Evolutionary conservation across 106 monocot species (phyloP).

Genomic region (Dendrobium huoshanense): DNA sequence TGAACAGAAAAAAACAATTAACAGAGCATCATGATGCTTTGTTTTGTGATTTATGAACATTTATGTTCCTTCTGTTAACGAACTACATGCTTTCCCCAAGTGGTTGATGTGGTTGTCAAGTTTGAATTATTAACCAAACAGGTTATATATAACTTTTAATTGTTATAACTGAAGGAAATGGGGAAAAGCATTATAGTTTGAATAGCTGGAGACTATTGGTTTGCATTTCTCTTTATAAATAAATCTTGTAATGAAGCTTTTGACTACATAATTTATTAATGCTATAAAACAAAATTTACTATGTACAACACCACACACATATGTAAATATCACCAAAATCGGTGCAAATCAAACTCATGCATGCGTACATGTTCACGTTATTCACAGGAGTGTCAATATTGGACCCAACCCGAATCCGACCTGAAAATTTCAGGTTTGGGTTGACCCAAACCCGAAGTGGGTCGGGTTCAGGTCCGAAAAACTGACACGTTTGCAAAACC

Average conservation of each 20-base stretch:
- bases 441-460: too few relatives aligned
- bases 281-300: neutral
- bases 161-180: neutral
- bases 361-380: too few relatives aligned
- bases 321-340: neutral
- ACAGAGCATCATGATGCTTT: neutral
- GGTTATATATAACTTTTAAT: neutral
- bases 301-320: neutral
- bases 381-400: too few relatives aligned
- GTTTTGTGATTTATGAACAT: neutral
- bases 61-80: too few relatives aligned
- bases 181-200: neutral
- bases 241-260: neutral
- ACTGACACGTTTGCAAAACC: too few relatives aligned
- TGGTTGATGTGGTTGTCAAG: neutral
- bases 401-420: too few relatives aligned
- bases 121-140: neutral
- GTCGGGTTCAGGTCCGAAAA: too few relatives aligned
- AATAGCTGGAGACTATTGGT: neutral
- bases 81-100: neutral
- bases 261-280: neutral
- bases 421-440: too few relatives aligned
- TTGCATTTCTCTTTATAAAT: neutral
- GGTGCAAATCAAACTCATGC: neutral
- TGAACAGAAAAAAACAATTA: neutral